Base-by-base conservation (phyloP, 2,329 filamentous ascomycete genomes). In the Clarireedia hainanense region DNA sequence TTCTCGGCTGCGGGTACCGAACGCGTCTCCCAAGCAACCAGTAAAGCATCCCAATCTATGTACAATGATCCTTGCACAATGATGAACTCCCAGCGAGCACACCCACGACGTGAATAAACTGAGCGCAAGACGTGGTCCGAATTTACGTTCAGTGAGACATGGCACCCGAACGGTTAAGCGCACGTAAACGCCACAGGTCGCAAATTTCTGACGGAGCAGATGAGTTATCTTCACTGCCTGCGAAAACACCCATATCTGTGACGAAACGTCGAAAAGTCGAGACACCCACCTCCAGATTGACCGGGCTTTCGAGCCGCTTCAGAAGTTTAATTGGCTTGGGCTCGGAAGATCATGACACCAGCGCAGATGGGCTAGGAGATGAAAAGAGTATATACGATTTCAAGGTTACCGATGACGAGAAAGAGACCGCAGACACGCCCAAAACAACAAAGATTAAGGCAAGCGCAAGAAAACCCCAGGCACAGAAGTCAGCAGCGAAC, bases 391-490 rank as follows among this genome's bases (percentile, higher is more conserved):
- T 59, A 7, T 57, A 52, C 26, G 47, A 50, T 15, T 37, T 59
- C 9, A 46, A 42, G 23, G 27, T 54, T 34, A 53, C 50, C 17
- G 55, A 57, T 48, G 57, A 59, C 34, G 57, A 57, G 9, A 47
- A 55, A 36, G 52, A 55, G 40, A 49, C 17, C 45, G 47, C 17
- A 23, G 55, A 39, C 37, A 15, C 36, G 27, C 26, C 24, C 23
- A 40, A 39, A 36, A 37, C 42, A 12, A n/a, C 39, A 15, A 56
- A 30, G 9, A 23, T 30, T 7, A 55, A 26, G 17, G 7, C 30
- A 15, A 23, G 7, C 30, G 17, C 46, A 34, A 55, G n/a, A 37
- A 47, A 4, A 30, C 10, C 23, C 15, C 37, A 48, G n/a, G n/a
- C 37, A 9, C 37, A 27, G 24, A 36, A 48, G n/a, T 20, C 48